Base-by-base conservation (phyloP, 306 rosid species). In the Sindora glabra region DNA sequence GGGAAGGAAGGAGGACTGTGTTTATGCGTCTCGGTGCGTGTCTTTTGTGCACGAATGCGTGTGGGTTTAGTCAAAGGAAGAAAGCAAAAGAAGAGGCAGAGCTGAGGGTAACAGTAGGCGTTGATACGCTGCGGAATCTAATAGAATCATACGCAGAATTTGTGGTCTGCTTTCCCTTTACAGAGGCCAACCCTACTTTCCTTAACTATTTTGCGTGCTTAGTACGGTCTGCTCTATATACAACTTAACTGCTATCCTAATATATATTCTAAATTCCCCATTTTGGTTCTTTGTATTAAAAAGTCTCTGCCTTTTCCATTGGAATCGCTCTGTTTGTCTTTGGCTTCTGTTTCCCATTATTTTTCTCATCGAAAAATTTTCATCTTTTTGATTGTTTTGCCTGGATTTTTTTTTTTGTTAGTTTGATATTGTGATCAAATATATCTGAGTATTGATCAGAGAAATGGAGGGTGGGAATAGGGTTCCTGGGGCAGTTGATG, bases 51-150 rank as follows among this genome's bases (percentile, higher is more conserved):
- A 1, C 25, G 54, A 42, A 34, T 62, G 66, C 49, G 68, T 27
- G 62, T n/a, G 57, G 51, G 36, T 19, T 54, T 48, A 48, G 48
- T 69, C 58, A 26, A 46, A 61, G 24, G 29, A 6, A 21, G 25
- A 52, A 47, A 48, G 40, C 15, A 49, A 52, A 56, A 55, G 41
- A 19, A 45, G 34, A 49, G 66, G 65, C 62, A 79, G 74, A 70
- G n/a, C n/a, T n/a, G n/a, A n/a, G n/a, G n/a, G n/a, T n/a, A n/a
- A n/a, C n/a, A n/a, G 70, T 72, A 73, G 71, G 80, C 19, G 79
- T 73, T 59, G 83, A 81, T 60, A 59, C 72, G 63, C 87, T 74
- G 87, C 75, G 60, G 81, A 81, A 77, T 74, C 83, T 45, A 19
- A 25, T n/a, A 59, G 85, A 79, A 75, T 75, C 82, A 49, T 71